These are phyloP conservation scores for Protomyces inundatus DNA, from an alignment of 1,139 yeast genomes.

Conservation along the genomic window DNA sequence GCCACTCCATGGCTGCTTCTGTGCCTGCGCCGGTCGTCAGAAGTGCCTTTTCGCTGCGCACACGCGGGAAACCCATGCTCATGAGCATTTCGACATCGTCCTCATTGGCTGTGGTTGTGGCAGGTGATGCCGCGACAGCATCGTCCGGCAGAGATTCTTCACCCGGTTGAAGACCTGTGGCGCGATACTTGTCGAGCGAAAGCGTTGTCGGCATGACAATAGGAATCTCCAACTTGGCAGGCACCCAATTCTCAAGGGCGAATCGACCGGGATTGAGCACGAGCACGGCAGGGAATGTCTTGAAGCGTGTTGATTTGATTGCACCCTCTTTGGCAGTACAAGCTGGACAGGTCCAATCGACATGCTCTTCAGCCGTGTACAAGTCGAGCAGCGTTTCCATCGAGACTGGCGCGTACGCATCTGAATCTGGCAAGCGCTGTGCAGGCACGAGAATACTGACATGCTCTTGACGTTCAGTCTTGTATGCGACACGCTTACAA, in stretches of 20 bases:
- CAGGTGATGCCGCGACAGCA: constrained; percentile 31
- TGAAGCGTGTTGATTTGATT: constrained; percentile 40
- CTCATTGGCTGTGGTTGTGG: constrained; percentile 51
- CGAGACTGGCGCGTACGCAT: constrained; percentile 47
- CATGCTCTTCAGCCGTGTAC: constrained; percentile 48
- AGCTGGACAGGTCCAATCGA: constrained; percentile 64
- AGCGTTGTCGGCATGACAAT: constrained; percentile 53
- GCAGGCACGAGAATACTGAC: constrained; percentile 59
- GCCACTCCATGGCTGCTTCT: constrained; percentile 87
- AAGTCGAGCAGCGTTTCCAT: constrained; percentile 52
- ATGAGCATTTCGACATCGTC: constrained; percentile 52
- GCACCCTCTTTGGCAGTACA: constrained; percentile 44
- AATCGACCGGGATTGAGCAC: constrained; percentile 74
- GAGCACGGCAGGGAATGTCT: constrained; percentile 63
- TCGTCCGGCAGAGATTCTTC: constrained; percentile 46
- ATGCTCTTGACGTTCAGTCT: constrained; percentile 58
- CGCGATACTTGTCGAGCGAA: constrained; percentile 41
- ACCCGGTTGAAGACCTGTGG: constrained; percentile 41
- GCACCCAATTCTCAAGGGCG: constrained; percentile 83
- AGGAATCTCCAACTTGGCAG: constrained; percentile 74
- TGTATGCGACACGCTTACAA: constrained; percentile 59
- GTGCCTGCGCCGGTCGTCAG: constrained; percentile 59
- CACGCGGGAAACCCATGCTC: constrained; percentile 83
- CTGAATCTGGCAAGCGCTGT: constrained; percentile 31
- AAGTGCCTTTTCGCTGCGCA: constrained; percentile 62